Evolutionary conservation across 306 rosid genomes (phyloP).

Genomic region (Pyrus bretschneideri): DNA sequence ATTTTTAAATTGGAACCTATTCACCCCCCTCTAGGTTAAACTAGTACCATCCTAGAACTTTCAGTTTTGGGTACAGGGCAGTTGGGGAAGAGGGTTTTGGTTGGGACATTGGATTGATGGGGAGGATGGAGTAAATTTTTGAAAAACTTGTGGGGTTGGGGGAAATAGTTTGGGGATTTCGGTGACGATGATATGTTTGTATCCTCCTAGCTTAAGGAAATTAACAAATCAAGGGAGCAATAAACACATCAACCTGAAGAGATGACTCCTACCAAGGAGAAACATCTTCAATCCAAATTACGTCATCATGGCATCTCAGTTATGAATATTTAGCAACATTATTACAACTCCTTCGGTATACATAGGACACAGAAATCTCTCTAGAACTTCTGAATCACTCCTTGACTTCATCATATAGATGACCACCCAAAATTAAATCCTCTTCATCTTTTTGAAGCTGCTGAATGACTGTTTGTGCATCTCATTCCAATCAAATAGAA

Average conservation of each 20-base stretch:
- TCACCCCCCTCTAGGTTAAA: too few relatives aligned
- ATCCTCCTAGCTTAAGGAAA: too few relatives aligned
- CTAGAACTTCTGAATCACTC: background rate
- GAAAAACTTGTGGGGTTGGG: background rate
- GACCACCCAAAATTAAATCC: background rate
- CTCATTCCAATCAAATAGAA: background rate
- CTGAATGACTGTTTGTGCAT: background rate
- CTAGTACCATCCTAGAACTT: too few relatives aligned
- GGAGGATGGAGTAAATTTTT: background rate
- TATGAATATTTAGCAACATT: too few relatives aligned
- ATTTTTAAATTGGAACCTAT: too few relatives aligned
- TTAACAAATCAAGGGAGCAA: background rate
- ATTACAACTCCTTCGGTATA: too few relatives aligned
- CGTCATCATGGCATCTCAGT: background rate
- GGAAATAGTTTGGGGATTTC: conserved; percentile 22
- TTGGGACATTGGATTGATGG: conserved; percentile 10
- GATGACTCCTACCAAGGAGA: background rate
- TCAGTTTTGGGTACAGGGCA: conserved; percentile 8
- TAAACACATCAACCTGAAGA: background rate
- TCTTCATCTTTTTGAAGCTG: background rate
- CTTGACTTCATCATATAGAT: background rate
- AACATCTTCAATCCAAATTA: background rate
- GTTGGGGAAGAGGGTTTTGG: conserved; percentile 11
- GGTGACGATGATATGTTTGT: background rate
- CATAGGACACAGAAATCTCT: background rate